These are phyloP conservation scores for Caloboletus firmus DNA, from an alignment of 1,284 basidiomycete genomes.

Conservation along the genomic window DNA sequence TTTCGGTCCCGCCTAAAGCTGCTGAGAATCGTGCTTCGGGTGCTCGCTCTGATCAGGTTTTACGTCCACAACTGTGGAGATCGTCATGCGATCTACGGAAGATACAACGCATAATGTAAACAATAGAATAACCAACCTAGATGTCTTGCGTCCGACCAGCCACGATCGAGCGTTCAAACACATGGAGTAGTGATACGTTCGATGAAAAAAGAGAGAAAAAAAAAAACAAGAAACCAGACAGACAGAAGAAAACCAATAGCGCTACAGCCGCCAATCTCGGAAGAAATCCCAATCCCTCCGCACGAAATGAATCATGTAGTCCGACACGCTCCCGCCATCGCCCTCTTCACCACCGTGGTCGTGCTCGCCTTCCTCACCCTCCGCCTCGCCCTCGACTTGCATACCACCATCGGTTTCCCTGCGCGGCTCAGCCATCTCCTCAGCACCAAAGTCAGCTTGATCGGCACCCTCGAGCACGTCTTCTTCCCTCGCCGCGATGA, in stretches of 20 bases:
- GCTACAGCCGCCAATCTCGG: slow-evolving; percentile 62
- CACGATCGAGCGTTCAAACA: neutral
- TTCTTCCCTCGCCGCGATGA: slow-evolving; percentile 76
- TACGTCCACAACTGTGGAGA: neutral
- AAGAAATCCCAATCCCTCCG: slow-evolving; percentile 79
- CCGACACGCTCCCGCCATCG: slow-evolving; percentile 70
- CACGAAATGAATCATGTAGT: slow-evolving; percentile 85
- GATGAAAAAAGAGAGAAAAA: neutral
- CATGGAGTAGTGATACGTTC: slow-evolving; percentile 10
- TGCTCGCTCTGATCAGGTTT: neutral
- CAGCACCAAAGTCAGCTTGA: slow-evolving; percentile 65
- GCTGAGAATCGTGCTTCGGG: neutral
- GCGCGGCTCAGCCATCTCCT: slow-evolving; percentile 32
- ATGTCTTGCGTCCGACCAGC: neutral
- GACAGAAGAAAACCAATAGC: neutral
- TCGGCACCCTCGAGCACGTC: slow-evolving; percentile 71
- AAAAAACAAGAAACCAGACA: slow-evolving; percentile 2
- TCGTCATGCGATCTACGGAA: neutral
- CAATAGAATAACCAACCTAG: slow-evolving; percentile 16
- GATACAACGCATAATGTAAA: slow-evolving; percentile 12
- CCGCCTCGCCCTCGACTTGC: slow-evolving; percentile 22
- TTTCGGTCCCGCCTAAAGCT: no score
- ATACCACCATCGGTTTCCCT: slow-evolving; percentile 19
- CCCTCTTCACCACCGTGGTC: slow-evolving; percentile 43
- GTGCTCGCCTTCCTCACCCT: slow-evolving; percentile 34